A percentile compares a stretch with the other conserved stretches of the same genome.
phyloP scores from a whole-genome alignment of 352 stramenopile species.

The Pythium sukuiense region DNA sequence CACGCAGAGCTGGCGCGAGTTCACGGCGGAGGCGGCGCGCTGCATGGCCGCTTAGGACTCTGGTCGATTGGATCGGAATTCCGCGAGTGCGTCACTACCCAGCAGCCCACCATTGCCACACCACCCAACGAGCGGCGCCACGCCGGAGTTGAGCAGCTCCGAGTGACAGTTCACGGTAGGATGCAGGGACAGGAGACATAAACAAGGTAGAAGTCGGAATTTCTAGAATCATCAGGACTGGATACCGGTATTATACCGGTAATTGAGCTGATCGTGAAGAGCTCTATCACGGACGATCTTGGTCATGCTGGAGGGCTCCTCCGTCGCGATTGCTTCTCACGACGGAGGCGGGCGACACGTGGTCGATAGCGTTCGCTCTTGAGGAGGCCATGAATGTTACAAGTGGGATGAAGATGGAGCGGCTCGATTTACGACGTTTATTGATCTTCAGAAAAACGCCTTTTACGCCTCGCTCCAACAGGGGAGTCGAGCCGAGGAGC shows the following conservation, averaged over 20 bases:
- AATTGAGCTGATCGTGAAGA: slow-evolving; percentile 2
- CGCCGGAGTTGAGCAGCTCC: neutral
- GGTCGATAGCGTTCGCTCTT: too few species aligned
- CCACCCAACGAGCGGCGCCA: slow-evolving; percentile 19
- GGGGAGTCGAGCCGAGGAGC: neutral
- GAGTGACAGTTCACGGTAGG: slow-evolving; percentile 13
- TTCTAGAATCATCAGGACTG: slow-evolving; percentile 28
- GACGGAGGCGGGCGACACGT: too few species aligned
- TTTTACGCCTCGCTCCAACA: neutral
- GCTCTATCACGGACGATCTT: neutral
- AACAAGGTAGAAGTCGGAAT: slow-evolving; percentile 17
- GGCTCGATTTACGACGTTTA: slow-evolving; percentile 2
- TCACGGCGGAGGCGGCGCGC: slow-evolving; percentile 12
- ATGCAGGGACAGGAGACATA: neutral
- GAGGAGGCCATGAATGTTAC: too few species aligned
- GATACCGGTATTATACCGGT: slow-evolving; percentile 12
- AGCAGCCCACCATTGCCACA: slow-evolving; percentile 17
- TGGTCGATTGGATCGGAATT: slow-evolving; percentile 22
- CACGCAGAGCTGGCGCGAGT: slow-evolving; percentile 22
- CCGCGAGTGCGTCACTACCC: slow-evolving; percentile 26
- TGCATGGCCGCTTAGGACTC: slow-evolving; percentile 15
- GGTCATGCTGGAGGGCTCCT: too few species aligned
- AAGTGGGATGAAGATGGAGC: too few species aligned
- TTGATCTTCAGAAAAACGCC: neutral
- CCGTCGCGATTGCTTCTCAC: too few species aligned